phyloP scores from a whole-genome alignment of 1,139 yeast genomes.

The Suzukiozyma palmioleophila region DNA sequence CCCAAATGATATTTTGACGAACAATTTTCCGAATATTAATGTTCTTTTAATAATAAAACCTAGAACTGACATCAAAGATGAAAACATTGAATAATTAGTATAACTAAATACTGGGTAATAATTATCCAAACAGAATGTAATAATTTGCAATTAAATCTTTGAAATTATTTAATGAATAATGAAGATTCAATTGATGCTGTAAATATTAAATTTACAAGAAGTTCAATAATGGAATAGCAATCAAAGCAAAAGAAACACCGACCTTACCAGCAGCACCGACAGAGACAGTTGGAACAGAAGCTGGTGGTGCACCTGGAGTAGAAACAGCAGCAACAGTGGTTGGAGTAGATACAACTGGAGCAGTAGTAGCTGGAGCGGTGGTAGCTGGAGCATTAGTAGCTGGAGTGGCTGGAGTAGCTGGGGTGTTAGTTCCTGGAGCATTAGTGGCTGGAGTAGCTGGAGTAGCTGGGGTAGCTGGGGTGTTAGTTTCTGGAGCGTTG shows the following conservation, averaged over 20 bases:
- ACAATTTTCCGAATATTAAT: too few relatives aligned
- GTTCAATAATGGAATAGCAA: slow-evolving; percentile 22
- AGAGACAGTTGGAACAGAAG: neutral
- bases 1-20: too few relatives aligned
- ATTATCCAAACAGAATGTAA: too few relatives aligned
- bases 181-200: neutral
- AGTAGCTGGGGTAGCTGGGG: slow-evolving; percentile 9
- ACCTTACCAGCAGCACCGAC: slow-evolving; percentile 10
- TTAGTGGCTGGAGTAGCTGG: slow-evolving; percentile 10
- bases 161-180: too few relatives aligned
- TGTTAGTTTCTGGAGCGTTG: slow-evolving; percentile 14
- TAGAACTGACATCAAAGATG: too few relatives aligned
- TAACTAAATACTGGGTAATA: too few relatives aligned
- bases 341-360: slow-evolving; percentile 7
- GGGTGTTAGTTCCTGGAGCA: slow-evolving; percentile 13
- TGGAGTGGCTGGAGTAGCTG: slow-evolving; percentile 8
- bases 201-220: slow-evolving; percentile 11
- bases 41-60: too few relatives aligned
- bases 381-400: slow-evolving; percentile 9
- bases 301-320: slow-evolving; percentile 6
- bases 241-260: slow-evolving; percentile 22
- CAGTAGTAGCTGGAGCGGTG: slow-evolving; percentile 8
- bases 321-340: slow-evolving; percentile 10
- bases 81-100: too few relatives aligned
- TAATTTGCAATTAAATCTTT: too few relatives aligned